Conservation (phyloP, 1,139 yeast species). For the Suhomyces terraborum region DNA sequence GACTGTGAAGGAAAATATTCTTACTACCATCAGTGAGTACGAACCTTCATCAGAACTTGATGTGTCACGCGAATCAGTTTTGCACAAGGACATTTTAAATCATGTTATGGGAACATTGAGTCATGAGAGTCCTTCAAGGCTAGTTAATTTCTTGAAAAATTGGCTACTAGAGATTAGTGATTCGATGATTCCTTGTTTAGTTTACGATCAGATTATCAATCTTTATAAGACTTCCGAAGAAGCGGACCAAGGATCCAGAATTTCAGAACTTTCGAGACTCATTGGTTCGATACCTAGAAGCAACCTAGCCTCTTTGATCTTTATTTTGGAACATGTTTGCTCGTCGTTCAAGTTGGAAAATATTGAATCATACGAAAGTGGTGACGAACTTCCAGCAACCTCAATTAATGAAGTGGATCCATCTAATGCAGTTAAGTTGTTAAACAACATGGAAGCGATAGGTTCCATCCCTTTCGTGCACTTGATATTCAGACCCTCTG, state of each 20-base stretch:
- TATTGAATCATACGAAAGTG: constrained; percentile 32
- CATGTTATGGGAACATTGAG: constrained; percentile 22
- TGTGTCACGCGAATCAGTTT: constrained; percentile 23
- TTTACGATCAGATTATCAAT: constrained; percentile 37
- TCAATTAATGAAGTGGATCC: constrained; percentile 13
- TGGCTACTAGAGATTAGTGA: constrained; percentile 50
- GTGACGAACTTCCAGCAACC: constrained; percentile 26
- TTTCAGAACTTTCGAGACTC: constrained; percentile 27
- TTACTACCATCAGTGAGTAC: constrained; percentile 26
- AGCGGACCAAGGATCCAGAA: constrained; percentile 8
- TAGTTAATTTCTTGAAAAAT: constrained; percentile 38
- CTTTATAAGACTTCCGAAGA: constrained; percentile 22
- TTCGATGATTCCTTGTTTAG: constrained; percentile 47
- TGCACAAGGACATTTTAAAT: constrained; percentile 29
- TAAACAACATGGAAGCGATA: constrained; percentile 41
- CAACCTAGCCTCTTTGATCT: constrained; percentile 42
- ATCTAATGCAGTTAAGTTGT: constrained; percentile 18
- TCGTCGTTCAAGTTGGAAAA: constrained; percentile 26
- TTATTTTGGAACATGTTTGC: constrained; percentile 39
- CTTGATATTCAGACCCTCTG: constrained; percentile 44
- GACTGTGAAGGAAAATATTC: constrained; percentile 36
- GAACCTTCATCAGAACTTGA: constrained; percentile 17
- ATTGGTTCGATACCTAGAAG: constrained; percentile 44
- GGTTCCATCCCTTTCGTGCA: constrained; percentile 48
- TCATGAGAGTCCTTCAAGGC: constrained; percentile 14